phyloP scores from a whole-genome alignment of 306 rosid species.

The Prinsepia uniflora region DNA sequence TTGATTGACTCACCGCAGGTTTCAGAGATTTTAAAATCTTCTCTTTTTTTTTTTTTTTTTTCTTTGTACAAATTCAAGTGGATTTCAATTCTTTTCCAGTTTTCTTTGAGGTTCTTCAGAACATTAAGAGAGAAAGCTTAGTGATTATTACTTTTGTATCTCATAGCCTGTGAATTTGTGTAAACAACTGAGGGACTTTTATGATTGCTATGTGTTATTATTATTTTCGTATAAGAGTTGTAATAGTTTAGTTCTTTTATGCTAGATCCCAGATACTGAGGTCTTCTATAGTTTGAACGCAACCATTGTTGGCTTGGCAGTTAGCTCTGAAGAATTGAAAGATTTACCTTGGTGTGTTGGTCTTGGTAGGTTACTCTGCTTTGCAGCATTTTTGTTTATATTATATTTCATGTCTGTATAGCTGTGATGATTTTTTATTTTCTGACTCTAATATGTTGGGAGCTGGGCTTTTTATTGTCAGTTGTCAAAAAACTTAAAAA shows the following conservation, averaged over 20 bases:
- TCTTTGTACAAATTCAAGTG: neutral
- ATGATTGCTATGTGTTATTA: neutral
- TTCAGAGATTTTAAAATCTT: neutral
- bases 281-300: constrained; percentile 69
- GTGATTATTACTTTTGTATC: neutral
- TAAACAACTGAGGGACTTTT: neutral
- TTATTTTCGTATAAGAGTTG: constrained; percentile 8
- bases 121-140: constrained; percentile 1
- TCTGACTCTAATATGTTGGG: neutral
- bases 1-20: constrained; percentile 7
- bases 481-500: neutral
- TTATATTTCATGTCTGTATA: neutral
- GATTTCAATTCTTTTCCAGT: neutral
- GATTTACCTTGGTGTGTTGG: constrained; percentile 75
- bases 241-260: constrained; percentile 20
- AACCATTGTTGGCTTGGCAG: constrained; percentile 80
- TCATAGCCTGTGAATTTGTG: neutral
- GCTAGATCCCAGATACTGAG: constrained; percentile 72
- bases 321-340: constrained; percentile 53
- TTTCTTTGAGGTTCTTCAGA: neutral
- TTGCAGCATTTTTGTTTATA: neutral
- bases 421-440: neutral
- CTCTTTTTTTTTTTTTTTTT: neutral
- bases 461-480: neutral
- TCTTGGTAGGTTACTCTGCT: constrained; percentile 60